Conservation (phyloP, 1,284 basidiomycete species). For the Stereum hirsutum region DNA sequence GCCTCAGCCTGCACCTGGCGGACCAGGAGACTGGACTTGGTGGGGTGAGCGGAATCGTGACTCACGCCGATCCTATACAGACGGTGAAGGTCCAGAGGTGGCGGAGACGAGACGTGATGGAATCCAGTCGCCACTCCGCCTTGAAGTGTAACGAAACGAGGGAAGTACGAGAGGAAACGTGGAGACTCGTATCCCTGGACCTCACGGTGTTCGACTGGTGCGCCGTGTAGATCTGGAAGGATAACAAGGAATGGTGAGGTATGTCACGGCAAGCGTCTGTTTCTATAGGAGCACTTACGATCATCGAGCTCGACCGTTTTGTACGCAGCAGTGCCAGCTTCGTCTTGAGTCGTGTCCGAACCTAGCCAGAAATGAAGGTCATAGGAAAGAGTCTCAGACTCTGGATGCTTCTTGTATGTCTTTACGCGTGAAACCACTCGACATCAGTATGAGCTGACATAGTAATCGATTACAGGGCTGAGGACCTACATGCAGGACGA, state of each 20-base stretch:
- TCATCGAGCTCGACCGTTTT: conserved; percentile 65
- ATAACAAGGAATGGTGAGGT: too few species aligned
- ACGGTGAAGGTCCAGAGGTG: conserved; percentile 31
- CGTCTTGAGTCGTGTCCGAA: conserved; percentile 47
- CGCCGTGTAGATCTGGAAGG: conserved; percentile 38
- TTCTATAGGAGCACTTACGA: conserved; percentile 34
- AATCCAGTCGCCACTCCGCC: conserved; percentile 55
- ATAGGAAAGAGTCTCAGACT: conserved; percentile 38
- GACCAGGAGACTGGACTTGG: conserved; percentile 29
- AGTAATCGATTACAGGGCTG: too few species aligned
- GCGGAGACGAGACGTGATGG: conserved; percentile 43
- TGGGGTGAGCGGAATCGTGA: conserved; percentile 2
- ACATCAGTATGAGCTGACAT: too few species aligned
- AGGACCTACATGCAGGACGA: conserved; percentile 43
- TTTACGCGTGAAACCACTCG: too few species aligned
- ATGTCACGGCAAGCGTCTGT: too few species aligned
- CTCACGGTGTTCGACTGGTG: conserved; percentile 53
- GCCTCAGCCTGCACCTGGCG: conserved; percentile 38
- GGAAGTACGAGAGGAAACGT: conserved; percentile 52
- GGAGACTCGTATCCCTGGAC: conserved; percentile 47
- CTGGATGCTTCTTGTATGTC: conserved; percentile 42
- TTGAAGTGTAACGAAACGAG: conserved; percentile 38
- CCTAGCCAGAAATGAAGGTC: conserved; percentile 65
- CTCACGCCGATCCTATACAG: conserved; percentile 36
- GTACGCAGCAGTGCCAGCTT: conserved; percentile 58